A percentile compares a stretch with the other conserved stretches of the same genome.
Evolutionary conservation across 768 basidiomycete species (phyloP).

Genomic region (Agrocybe chaxingu): DNA sequence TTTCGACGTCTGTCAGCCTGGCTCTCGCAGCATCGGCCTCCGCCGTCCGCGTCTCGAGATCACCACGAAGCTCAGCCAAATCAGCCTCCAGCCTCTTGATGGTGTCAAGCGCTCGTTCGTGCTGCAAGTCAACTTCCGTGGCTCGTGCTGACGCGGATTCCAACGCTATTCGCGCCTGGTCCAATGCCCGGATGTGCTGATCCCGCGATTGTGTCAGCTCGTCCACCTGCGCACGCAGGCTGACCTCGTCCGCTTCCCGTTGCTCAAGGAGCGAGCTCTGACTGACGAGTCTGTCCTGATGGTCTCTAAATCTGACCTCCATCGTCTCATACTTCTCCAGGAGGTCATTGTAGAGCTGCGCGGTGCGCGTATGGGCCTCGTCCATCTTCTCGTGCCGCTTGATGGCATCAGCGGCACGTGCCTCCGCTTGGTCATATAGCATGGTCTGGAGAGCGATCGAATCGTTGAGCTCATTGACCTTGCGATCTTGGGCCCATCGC

Average conservation of each 20-base stretch:
- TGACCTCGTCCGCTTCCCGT: conserved; percentile 73
- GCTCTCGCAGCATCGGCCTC: conserved; percentile 71
- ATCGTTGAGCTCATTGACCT: conserved; percentile 68
- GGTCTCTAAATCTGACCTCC: conserved; percentile 70
- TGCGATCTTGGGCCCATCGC: conserved; percentile 63
- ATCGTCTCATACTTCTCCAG: conserved; percentile 57
- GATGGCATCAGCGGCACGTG: conserved; percentile 68
- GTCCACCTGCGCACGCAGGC: conserved; percentile 63
- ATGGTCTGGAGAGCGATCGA: conserved; percentile 75
- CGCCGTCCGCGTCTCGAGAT: conserved; percentile 69
- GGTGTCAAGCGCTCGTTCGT: conserved; percentile 67
- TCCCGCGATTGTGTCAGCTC: conserved; percentile 70
- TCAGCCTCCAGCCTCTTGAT: conserved; percentile 72
- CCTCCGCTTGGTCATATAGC: conserved; percentile 75
- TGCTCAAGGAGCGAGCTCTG: conserved; percentile 76
- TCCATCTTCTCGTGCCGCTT: conserved; percentile 77
- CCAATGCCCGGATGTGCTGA: conserved; percentile 83
- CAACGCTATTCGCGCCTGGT: conserved; percentile 80
- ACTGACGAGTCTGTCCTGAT: conserved; percentile 67
- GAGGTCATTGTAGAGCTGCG: conserved; percentile 66
- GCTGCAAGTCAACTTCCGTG: conserved; percentile 73
- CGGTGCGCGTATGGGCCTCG: conserved; percentile 58
- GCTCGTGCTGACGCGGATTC: conserved; percentile 73
- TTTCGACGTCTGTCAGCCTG: conserved; percentile 78
- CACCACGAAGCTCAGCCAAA: conserved; percentile 72